phyloP scores from a whole-genome alignment of 192 early-diverging fungal species.

The Cladochytrium replicatum region DNA sequence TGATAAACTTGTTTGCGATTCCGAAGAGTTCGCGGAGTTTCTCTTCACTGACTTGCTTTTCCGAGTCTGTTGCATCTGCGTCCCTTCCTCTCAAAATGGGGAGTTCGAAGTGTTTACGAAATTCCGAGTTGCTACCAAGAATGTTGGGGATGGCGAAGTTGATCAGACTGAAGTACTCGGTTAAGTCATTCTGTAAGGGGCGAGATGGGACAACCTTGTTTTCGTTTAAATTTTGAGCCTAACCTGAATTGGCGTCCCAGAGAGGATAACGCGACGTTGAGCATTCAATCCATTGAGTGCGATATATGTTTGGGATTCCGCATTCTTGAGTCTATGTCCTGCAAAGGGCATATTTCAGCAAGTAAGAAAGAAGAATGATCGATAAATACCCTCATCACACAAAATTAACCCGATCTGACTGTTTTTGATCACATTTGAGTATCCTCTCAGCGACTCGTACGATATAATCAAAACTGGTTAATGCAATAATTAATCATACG shows the following conservation, averaged over 20 bases:
- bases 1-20: constrained; percentile 91
- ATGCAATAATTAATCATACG: not conserved
- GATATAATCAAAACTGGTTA: constrained; percentile 84
- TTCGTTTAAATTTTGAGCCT: not conserved
- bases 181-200: constrained; percentile 35
- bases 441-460: constrained; percentile 86
- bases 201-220: not conserved
- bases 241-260: constrained; percentile 88
- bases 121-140: constrained; percentile 78
- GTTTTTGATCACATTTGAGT: constrained; percentile 62
- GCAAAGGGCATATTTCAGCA: not conserved
- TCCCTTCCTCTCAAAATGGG: constrained; percentile 92
- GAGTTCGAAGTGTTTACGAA: constrained; percentile 85
- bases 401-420: constrained; percentile 84
- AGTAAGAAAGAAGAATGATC: not conserved
- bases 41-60: constrained; percentile 66
- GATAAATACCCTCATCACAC: constrained; percentile 76
- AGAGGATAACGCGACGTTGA: constrained; percentile 83
- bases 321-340: constrained; percentile 88
- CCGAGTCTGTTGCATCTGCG: constrained; percentile 72
- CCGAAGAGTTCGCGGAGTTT: constrained; percentile 74
- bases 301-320: constrained; percentile 71
- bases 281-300: constrained; percentile 78
- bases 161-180: constrained; percentile 89
- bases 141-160: constrained; percentile 93